phyloP scores from a whole-genome alignment of 2,329 filamentous ascomycete species.

The Fusarium marasasianum region DNA sequence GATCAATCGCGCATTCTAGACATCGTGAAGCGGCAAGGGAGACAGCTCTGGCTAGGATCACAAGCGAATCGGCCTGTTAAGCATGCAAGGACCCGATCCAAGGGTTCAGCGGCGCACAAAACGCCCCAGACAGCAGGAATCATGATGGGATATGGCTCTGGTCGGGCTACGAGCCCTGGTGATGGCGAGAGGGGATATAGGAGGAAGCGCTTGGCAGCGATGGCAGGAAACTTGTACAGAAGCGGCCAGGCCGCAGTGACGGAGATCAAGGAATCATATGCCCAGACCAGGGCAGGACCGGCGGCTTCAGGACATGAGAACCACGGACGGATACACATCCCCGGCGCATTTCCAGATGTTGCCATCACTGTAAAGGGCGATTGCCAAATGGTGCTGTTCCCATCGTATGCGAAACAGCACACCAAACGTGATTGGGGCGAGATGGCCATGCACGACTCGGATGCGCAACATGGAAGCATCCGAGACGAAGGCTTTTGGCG shows the following conservation, averaged over 20 bases:
- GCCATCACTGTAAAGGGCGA: constrained; percentile 81
- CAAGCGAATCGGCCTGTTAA: constrained; percentile 41
- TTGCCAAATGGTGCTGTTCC: constrained; percentile 95
- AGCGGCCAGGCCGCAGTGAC: constrained; percentile 66
- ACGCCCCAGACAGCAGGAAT: constrained; percentile 42
- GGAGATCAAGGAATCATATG: constrained; percentile 68
- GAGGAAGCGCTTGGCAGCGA: constrained; percentile 77
- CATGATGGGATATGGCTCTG: constrained; percentile 44
- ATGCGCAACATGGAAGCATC: constrained; percentile 52
- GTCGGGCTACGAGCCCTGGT: constrained; percentile 40
- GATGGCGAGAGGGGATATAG: constrained; percentile 73
- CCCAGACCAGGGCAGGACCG: constrained; percentile 57
- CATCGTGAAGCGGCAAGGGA: constrained; percentile 52
- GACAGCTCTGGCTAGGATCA: constrained; percentile 58
- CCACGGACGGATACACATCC: constrained; percentile 59
- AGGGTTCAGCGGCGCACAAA: constrained; percentile 43
- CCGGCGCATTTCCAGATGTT: constrained; percentile 84
- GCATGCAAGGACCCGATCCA: constrained; percentile 47
- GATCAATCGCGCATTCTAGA: constrained; percentile 60
- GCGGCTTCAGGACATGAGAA: constrained; percentile 43
- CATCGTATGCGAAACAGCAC: constrained; percentile 87
- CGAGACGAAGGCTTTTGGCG: constrained; percentile 79
- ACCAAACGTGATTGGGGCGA: constrained; percentile 58
- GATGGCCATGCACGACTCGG: constrained; percentile 40
- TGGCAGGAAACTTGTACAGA: constrained; percentile 67